phyloP scores from a whole-genome alignment of 2,329 filamentous ascomycete species.

The Phyllosticta citrichinensis region DNA sequence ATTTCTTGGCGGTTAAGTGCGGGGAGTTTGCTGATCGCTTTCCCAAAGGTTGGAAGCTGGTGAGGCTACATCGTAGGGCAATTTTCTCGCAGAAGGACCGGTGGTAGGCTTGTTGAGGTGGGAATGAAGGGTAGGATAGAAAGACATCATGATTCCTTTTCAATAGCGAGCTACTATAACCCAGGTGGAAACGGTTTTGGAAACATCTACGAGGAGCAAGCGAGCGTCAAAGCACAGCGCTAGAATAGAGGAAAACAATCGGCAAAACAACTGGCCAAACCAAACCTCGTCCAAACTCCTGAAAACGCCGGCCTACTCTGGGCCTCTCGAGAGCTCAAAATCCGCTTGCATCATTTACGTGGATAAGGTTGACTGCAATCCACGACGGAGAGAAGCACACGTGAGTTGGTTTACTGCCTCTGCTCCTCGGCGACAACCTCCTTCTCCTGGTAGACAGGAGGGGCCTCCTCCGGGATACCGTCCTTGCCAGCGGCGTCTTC shows the following conservation, averaged over 20 bases:
- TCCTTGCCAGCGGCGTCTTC: slow-evolving; percentile 16
- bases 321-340: background rate
- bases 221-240: background rate
- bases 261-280: background rate
- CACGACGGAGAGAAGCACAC: background rate
- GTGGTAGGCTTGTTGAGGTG: no score
- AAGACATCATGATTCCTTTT: background rate
- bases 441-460: slow-evolving; percentile 30
- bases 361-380: background rate
- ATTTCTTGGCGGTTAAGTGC: background rate
- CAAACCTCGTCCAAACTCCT: background rate
- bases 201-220: background rate
- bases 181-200: background rate
- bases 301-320: background rate
- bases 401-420: background rate
- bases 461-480: slow-evolving; percentile 25
- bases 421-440: slow-evolving; percentile 19
- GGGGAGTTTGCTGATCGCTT: background rate
- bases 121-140: background rate
- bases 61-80: no score
- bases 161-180: background rate
- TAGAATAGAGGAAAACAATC: background rate
- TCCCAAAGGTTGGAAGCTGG: background rate
- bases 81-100: background rate
- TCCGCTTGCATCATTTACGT: background rate